phyloP scores from a whole-genome alignment of 2,329 filamentous ascomycete species.

The Clathrospora elynae region DNA sequence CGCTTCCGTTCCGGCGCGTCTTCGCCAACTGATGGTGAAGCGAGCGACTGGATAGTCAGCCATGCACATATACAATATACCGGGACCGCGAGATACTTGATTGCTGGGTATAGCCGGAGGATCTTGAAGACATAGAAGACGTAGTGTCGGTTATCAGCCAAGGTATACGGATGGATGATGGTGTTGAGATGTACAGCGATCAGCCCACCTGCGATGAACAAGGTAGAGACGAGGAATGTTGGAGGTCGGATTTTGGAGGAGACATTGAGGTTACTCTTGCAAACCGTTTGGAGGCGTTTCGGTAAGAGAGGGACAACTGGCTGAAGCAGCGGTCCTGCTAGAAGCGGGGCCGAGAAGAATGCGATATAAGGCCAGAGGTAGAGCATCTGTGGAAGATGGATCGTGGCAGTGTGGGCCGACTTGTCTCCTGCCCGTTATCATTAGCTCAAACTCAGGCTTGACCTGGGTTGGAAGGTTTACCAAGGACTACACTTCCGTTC shows the following conservation, averaged over 20 bases:
- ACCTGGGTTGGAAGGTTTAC: conserved; percentile 53
- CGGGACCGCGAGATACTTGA: conserved; percentile 70
- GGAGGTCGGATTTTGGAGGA: conserved; percentile 12
- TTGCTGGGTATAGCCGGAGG: conserved; percentile 66
- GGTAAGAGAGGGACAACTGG: conserved; percentile 37
- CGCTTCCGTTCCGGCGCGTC: conserved; percentile 1
- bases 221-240: conserved; percentile 34
- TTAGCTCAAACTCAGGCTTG: conserved; percentile 15
- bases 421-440: conserved; percentile 77
- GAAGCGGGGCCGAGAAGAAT: conserved; percentile 86
- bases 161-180: conserved; percentile 90
- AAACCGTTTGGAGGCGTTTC: conserved; percentile 12
- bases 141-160: conserved; percentile 96
- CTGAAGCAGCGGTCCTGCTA: conserved; percentile 62
- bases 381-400: conserved; percentile 90
- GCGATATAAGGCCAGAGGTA: conserved; percentile 90
- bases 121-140: conserved; percentile 95
- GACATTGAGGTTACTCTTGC: conserved; percentile 12
- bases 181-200: conserved; percentile 78
- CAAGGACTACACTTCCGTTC: conserved; percentile 92
- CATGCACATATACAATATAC: conserved; percentile 74
- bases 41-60: conserved; percentile 68
- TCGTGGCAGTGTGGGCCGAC: conserved; percentile 85
- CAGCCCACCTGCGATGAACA: conserved; percentile 50
- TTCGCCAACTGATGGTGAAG: conserved; percentile 27